A percentile compares a stretch with the other conserved stretches of the same genome.
phyloP scores from a whole-genome alignment of 768 basidiomycete species.

The Calocybe indica region DNA sequence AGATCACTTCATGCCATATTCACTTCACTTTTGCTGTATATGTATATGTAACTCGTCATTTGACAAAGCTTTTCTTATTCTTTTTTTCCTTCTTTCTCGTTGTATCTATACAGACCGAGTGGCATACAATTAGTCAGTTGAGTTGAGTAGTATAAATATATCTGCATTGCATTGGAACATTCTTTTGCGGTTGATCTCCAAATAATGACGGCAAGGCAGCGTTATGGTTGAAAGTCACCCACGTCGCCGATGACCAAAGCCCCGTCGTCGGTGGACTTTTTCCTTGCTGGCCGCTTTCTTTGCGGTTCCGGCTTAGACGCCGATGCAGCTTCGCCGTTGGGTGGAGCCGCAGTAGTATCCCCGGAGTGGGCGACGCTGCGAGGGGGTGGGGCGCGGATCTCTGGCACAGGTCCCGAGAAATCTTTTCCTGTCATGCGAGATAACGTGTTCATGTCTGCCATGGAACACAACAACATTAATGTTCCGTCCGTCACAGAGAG shows the following conservation, averaged over 20 bases:
- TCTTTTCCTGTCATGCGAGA: conserved; percentile 82
- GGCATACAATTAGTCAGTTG: too few species aligned
- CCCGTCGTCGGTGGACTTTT: conserved; percentile 23
- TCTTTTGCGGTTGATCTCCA: too few species aligned
- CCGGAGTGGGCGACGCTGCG: conserved; percentile 14
- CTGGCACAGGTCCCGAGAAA: conserved; percentile 76
- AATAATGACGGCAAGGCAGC: too few species aligned
- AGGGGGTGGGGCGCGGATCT: conserved; percentile 43
- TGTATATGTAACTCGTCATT: too few species aligned
- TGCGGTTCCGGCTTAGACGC: conserved; percentile 5
- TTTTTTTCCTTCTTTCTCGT: too few species aligned
- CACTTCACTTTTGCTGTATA: too few species aligned
- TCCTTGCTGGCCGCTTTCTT: conserved; percentile 17
- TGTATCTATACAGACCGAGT: too few species aligned
- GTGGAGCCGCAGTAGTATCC: conserved; percentile 10
- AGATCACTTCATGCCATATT: too few species aligned
- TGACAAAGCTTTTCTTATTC: too few species aligned
- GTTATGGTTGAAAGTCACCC: conserved; percentile 20
- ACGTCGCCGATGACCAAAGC: conserved; percentile 32
- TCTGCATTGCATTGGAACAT: too few species aligned
- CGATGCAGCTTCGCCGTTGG: conserved; percentile 3
- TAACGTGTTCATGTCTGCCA: conserved; percentile 62
- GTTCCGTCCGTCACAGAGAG: not conserved
- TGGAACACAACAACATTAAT: not conserved
- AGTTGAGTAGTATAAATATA: too few species aligned